phyloP scores from a whole-genome alignment of 805 yeast species.

The Saturnispora silvae region DNA sequence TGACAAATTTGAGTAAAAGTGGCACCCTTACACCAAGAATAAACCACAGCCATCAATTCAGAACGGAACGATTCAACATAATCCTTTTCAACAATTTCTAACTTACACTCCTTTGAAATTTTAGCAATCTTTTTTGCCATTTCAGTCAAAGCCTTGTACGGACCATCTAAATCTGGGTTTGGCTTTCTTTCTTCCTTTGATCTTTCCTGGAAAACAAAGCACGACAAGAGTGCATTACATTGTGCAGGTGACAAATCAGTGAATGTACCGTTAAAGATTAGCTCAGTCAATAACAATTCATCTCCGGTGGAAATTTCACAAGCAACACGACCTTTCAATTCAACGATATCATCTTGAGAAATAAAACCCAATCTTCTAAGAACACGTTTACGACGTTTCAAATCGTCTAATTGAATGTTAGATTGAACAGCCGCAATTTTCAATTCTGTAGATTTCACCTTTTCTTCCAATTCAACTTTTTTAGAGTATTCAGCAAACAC shows the following conservation, averaged over 20 bases:
- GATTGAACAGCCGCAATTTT: slow-evolving; percentile 79
- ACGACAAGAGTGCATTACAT: slow-evolving; percentile 83
- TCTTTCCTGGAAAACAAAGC: slow-evolving; percentile 95
- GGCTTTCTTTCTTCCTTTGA: slow-evolving; percentile 81
- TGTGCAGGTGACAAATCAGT: slow-evolving; percentile 81
- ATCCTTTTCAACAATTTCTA: slow-evolving; percentile 84
- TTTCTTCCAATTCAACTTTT: slow-evolving; percentile 51
- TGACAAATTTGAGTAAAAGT: slow-evolving; percentile 93
- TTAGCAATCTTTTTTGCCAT: slow-evolving; percentile 89
- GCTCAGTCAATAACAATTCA: slow-evolving; percentile 76
- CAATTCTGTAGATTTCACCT: slow-evolving; percentile 48
- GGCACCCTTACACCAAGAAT: slow-evolving; percentile 94
- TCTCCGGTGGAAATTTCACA: slow-evolving; percentile 92
- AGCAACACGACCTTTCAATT: slow-evolving; percentile 83
- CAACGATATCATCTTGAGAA: slow-evolving; percentile 79
- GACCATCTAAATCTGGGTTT: slow-evolving; percentile 86
- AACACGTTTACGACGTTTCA: slow-evolving; percentile 87
- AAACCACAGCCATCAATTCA: slow-evolving; percentile 94
- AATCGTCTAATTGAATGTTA: slow-evolving; percentile 86
- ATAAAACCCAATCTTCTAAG: slow-evolving; percentile 86
- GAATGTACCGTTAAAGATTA: slow-evolving; percentile 92
- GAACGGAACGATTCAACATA: slow-evolving; percentile 87
- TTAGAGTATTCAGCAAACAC: slow-evolving; percentile 54
- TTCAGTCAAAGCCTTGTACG: slow-evolving; percentile 76
- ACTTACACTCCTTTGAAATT: slow-evolving; percentile 77